Evolutionary conservation across 768 basidiomycete species (phyloP).

Genomic region (Termitomyces sp.): DNA sequence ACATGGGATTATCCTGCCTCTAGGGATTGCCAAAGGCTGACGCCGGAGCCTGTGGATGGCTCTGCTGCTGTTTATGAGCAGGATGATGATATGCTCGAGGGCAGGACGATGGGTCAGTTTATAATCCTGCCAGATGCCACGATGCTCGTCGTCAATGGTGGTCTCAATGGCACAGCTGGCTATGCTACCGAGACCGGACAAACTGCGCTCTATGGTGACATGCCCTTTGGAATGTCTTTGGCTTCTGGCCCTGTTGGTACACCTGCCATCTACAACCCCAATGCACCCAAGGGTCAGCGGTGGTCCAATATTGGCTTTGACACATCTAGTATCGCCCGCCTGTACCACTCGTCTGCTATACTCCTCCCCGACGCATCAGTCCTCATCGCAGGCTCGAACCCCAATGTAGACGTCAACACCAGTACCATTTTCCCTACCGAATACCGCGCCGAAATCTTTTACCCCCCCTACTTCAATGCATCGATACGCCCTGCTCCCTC

Average conservation of each 20-base stretch:
- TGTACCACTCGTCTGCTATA: slow-evolving; percentile 81
- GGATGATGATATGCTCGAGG: slow-evolving; percentile 72
- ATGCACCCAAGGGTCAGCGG: slow-evolving; percentile 50
- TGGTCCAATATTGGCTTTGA: slow-evolving; percentile 57
- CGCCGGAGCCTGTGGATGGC: slow-evolving; percentile 75
- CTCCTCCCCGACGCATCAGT: slow-evolving; percentile 80
- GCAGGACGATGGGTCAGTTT: slow-evolving; percentile 91
- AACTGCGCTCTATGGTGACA: slow-evolving; percentile 35
- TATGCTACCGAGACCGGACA: slow-evolving; percentile 49
- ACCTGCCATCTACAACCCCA: slow-evolving; percentile 71
- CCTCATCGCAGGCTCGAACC: slow-evolving; percentile 88
- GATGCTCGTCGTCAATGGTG: slow-evolving; percentile 79
- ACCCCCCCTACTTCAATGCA: slow-evolving; percentile 85
- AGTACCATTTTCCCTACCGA: slow-evolving; percentile 63
- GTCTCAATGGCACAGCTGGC: slow-evolving; percentile 78
- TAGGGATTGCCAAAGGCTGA: slow-evolving; percentile 76
- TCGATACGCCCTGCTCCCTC: slow-evolving; percentile 59
- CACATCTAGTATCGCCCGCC: slow-evolving; percentile 51
- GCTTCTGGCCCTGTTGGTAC: slow-evolving; percentile 63
- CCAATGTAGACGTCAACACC: slow-evolving; percentile 77
- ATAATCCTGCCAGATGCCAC: slow-evolving; percentile 76
- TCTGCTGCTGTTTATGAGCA: slow-evolving; percentile 52
- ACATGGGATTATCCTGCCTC: slow-evolving; percentile 72
- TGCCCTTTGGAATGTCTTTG: slow-evolving; percentile 57
- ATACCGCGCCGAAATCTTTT: slow-evolving; percentile 84